These are phyloP conservation scores for Boletellus deceptivus DNA, from an alignment of 1,284 basidiomycete species.

Conservation along the genomic window DNA sequence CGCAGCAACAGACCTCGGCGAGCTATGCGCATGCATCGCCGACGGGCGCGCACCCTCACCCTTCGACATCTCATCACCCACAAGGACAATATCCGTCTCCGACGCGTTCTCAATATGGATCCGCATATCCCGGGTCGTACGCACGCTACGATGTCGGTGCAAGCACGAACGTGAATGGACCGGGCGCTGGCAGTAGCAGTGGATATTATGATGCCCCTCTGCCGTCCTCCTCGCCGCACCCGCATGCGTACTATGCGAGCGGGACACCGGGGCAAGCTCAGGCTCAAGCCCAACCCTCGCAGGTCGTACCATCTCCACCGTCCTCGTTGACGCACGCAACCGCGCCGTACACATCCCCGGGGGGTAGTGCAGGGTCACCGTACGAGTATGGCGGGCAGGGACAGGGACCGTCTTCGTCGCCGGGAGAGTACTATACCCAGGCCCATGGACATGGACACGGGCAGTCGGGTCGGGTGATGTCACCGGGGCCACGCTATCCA, in stretches of 20 bases:
- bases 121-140: conserved; percentile 27
- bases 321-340: conserved; percentile 16
- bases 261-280: conserved; percentile 20
- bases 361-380: conserved; percentile 20
- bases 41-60: conserved; percentile 26
- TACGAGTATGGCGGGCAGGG: conserved; percentile 28
- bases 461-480: conserved; percentile 21
- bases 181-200: conserved; percentile 4
- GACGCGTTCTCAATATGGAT: conserved; percentile 26
- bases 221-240: conserved; percentile 21
- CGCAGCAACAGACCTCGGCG: conserved; percentile 25
- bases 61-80: conserved; percentile 29
- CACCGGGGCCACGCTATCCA: conserved; percentile 24
- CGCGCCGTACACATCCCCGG: conserved; percentile 24
- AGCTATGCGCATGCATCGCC: conserved; percentile 29
- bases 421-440: conserved; percentile 27
- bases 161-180: conserved; percentile 11
- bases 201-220: conserved; percentile 30
- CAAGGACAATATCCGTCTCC: conserved; percentile 31
- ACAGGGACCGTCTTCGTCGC: conserved; percentile 16
- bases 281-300: conserved; percentile 12
- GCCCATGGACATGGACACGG: conserved; percentile 16
- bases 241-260: conserved; percentile 26
- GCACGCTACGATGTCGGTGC: conserved; percentile 22
- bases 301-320: conserved; percentile 14